A percentile compares a stretch with the other conserved stretches of the same genome.
Evolutionary conservation across 2,329 filamentous ascomycete species (phyloP).

Genomic region (Ceratocystis colombiana): DNA sequence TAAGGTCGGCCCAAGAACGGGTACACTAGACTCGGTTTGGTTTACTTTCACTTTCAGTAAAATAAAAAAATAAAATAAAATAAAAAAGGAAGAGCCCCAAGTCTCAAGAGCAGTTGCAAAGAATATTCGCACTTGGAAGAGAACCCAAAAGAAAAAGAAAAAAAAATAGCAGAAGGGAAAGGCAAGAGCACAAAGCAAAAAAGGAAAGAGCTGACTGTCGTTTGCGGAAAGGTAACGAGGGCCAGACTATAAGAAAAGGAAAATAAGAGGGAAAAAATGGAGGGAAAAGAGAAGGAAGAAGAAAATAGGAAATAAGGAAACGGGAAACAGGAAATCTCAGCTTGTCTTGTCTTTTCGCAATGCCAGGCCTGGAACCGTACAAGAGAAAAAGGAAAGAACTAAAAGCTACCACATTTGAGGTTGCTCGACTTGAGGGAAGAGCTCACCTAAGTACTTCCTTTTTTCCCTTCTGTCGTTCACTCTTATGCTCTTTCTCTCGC

Average conservation of each 20-base stretch:
- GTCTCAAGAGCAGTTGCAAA: background rate
- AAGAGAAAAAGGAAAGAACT: background rate
- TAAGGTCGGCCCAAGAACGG: background rate
- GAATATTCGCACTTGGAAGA: slow-evolving; percentile 10
- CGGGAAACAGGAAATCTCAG: background rate
- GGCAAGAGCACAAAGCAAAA: background rate
- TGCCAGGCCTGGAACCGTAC: background rate
- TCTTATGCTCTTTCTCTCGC: slow-evolving; percentile 2
- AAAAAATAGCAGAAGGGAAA: background rate
- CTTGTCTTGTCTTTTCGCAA: background rate
- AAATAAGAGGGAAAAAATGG: background rate
- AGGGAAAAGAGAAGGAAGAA: background rate
- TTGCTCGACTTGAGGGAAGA: slow-evolving; percentile 1
- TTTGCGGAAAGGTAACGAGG: slow-evolving; percentile 6
- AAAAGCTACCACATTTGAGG: background rate
- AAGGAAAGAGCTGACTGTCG: background rate
- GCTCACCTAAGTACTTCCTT: background rate
- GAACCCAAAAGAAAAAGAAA: background rate
- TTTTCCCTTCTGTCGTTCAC: background rate
- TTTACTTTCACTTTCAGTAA: background rate
- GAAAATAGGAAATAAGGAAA: background rate
- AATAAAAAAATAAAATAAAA: no score
- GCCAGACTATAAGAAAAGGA: background rate
- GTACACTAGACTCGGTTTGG: slow-evolving; percentile 5
- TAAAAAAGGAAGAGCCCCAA: background rate